Evolutionary conservation across 345 rosid genomes (phyloP).

Genomic region (Lenwebbia sp.): DNA sequence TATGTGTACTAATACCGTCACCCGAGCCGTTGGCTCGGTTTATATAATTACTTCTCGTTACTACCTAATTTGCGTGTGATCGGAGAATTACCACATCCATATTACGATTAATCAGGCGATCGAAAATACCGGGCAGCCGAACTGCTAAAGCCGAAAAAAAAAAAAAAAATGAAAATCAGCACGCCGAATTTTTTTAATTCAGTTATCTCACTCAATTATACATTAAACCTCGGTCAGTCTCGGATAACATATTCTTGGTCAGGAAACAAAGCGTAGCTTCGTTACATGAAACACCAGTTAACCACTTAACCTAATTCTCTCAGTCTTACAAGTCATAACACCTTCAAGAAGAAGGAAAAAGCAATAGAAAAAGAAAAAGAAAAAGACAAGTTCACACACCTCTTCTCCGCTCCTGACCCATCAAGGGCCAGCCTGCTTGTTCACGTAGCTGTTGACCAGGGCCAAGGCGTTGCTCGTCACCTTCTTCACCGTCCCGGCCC

Average conservation of each 20-base stretch:
- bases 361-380: not conserved
- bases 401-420: not conserved
- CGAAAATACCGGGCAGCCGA: not conserved
- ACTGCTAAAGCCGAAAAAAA: not conserved
- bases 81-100: not conserved
- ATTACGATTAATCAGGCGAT: not conserved
- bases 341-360: not conserved
- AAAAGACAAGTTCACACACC: not conserved
- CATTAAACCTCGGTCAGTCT: not conserved
- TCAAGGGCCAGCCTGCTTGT: not conserved
- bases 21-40: not conserved
- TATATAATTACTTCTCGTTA: not conserved
- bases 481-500: slow-evolving; percentile 42
- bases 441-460: slow-evolving; percentile 50
- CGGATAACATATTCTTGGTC: not conserved
- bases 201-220: not conserved
- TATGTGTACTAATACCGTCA: not conserved
- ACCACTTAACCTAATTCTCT: not conserved
- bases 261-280: too few species aligned
- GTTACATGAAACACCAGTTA: not conserved
- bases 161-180: not conserved
- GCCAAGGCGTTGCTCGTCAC: slow-evolving; percentile 81
- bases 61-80: not conserved
- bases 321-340: not conserved
- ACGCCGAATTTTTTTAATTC: not conserved